Evolutionary conservation across 306 rosid species (phyloP), one percentile per base, ranked within the genome.

Genomic region (Delonix regia): DNA sequence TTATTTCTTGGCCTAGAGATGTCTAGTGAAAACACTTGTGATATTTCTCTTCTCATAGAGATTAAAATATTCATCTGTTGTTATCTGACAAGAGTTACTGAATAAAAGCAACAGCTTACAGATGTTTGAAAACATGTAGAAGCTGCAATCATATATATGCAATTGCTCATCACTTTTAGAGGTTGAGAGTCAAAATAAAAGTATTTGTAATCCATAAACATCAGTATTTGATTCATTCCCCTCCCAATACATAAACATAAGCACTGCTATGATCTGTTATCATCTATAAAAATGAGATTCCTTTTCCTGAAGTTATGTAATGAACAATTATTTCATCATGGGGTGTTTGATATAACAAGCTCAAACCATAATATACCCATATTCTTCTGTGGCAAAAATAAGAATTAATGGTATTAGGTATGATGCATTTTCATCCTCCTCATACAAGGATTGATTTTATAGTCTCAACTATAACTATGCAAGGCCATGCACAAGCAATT

Each of bases 281-380:
- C 38, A 45, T 55, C 74, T 56, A 41, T 30, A 34, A 16, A 19
- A 30, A 19, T 19, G 34, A 39, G 9, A 63, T 1, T 3, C 48
- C 24, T 69, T 69, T 38, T 69, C 16, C 51, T n/a, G 7, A 52
- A 81, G 38, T 38, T 18, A 24, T 39, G 18, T 61, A 34, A 39
- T 28, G 38, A 69, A 57, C 71, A 33, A 45, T 7, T 47, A 56
- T 53, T 74, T 38, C 52, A 75, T 81, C 55, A 36, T 33, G 11
- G 22, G 52, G 30, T 13, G 75, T 52, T 80, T 33, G 63, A 66
- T 19, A 21, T 34, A 71, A 75, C 71, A 57, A 63, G 61, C 76
- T 66, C 44, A 67, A 52, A 78, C 59, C n/a, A 30, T 69, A 25
- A 33, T n/a, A 49, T 51, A 49, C 34, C 6, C 36, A 52, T 25